Base-by-base conservation (phyloP, 257 asterid species). In the Salvia splendens region DNA sequence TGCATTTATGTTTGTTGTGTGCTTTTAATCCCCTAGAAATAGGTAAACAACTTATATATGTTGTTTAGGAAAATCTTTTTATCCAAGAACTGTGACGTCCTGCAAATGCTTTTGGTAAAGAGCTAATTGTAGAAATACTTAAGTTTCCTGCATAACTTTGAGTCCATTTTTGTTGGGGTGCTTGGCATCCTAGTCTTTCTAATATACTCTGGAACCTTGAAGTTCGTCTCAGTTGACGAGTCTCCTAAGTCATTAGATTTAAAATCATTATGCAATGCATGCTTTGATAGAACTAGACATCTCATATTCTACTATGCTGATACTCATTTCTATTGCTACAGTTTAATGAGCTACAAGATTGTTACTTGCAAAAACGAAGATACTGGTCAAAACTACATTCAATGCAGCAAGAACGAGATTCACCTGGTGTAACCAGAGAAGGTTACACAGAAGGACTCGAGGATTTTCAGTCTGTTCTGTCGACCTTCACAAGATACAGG, bases 301-400 rank as follows among this genome's bases (percentile, higher is more conserved):
- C 46, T 48, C 61, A 11, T 69, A 24, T 56, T 12, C 42, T 3
- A 3, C 30, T 12, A 57, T 36, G 46, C 7, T 57, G 28, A 67
- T 52, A 30, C 66, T 33, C n/a, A 47, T 66, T 58, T 60, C 20
- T 41, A 32, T 47, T 61, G 48, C 75, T 60, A 63, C 89, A 87
- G 96, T 85, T 89, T 77, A 81, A 73, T 53, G 93, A 87, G 64
- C 92, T 89, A 15, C 95, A 87, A 82, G 93, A 85, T 28, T 87
- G 91, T 72, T 89, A 87, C 76, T 68, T 89, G 81, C 95, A 89
- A 80, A 89, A 78, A 72, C 76, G 92, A 66, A 79, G 88, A 17
- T 73, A 67, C 67, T 85, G 83, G 87, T 87, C 75, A 0, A 81
- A 72, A 73, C 77, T 63, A 55, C 63, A 61, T 12, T 75, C 67